Base-by-base conservation (phyloP, 208 protist species). In the Leishmania aethiopica region DNA sequence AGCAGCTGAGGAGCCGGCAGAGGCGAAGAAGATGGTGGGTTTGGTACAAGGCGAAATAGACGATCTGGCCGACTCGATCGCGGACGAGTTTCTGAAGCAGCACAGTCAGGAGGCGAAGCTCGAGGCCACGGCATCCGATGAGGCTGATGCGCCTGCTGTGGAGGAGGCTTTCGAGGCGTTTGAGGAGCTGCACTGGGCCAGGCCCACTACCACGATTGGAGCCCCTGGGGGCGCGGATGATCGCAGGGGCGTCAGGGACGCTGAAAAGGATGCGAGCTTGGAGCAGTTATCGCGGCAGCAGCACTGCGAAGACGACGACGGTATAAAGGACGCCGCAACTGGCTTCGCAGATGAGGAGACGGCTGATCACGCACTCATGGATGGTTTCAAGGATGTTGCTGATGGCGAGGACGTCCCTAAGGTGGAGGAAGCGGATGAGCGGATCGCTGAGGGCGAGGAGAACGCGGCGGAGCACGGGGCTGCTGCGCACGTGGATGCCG, bases 21-120 rank as follows among this genome's bases (percentile, higher is more conserved):
- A 32, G 49, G 4, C 49, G 15, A 42, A 0, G 32, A 32, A 59
- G 15, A 28, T n/a, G 72, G 15, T 64, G 59, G 13, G 47, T 22
- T 70, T 37, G 40, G 71, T 3, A 64, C 75, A 84, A 70, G 53
- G 10, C 1, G 74, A 66, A 55, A 32, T 80, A 4, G 69, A 74
- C 55, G 69, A 83, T 67, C 28, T 80, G 55, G 66, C 72, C 2
- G 84, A 83, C 28, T 32, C 55, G 13, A 78, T 74, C 37, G 85
- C 77, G 25, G 85, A 86, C 69, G 72, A 84, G 45, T 85, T 90
- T 60, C 83, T 88, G 47, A 67, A 64, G 55, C 77, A 92, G 67
- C 60, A 85, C 7, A 75, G 73, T 35, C 53, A 67, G 53, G 69
- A 82, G 35, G 82, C 78, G 13, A 69, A 80, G 25, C 22, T 80